Evolutionary conservation across 2,329 filamentous ascomycete genomes (phyloP).

Genomic region (Botrytis fabae): DNA sequence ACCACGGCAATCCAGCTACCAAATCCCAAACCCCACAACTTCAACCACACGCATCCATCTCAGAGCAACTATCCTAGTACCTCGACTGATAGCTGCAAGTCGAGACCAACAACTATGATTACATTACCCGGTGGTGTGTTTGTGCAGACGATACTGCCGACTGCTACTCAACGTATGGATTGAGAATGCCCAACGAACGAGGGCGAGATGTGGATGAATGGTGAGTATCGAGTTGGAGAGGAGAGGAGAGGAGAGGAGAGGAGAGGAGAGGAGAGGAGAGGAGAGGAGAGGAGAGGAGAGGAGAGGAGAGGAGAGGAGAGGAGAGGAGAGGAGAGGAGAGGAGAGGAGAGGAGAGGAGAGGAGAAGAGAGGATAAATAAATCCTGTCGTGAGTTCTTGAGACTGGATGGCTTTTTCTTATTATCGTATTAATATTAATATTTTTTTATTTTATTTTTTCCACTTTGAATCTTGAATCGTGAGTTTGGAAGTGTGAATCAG

Average conservation of each 20-base stretch:
- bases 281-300: background rate
- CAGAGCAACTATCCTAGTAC: background rate
- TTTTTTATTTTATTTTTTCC: background rate
- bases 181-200: background rate
- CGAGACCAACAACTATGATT: background rate
- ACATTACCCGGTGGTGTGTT: slow-evolving; percentile 5
- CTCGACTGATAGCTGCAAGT: background rate
- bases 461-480: background rate
- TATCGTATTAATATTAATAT: background rate
- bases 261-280: background rate
- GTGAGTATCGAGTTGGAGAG: background rate
- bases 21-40: background rate
- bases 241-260: background rate
- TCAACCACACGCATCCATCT: background rate
- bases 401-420: background rate
- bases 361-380: background rate
- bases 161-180: background rate
- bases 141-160: background rate
- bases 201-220: background rate
- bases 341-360: background rate
- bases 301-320: background rate
- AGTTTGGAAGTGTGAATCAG: background rate
- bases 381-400: background rate
- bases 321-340: background rate
- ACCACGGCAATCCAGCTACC: slow-evolving; percentile 6